A percentile compares a stretch with the other conserved stretches of the same genome.
Conservation (phyloP, 495 filamentous ascomycete species). For the Aspergillus biplanus region DNA sequence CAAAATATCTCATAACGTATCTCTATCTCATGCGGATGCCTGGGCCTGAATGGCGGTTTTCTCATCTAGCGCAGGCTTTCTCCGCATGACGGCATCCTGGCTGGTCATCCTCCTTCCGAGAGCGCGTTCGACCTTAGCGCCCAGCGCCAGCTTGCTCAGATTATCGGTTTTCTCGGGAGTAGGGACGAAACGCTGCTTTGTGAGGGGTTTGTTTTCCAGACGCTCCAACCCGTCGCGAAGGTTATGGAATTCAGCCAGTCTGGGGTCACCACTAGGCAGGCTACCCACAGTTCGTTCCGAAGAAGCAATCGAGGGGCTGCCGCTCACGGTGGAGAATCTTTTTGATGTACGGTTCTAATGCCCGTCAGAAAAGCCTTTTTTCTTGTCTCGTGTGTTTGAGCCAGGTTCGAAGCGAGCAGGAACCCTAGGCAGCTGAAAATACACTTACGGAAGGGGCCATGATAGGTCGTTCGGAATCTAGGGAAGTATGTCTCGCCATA, state of each 20-base stretch:
- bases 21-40: constrained; percentile 16
- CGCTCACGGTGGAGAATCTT: constrained; percentile 81
- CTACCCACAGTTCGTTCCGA: constrained; percentile 64
- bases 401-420: background rate
- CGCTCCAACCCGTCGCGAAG: constrained; percentile 84
- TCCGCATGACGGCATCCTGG: constrained; percentile 88
- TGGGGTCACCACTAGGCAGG: constrained; percentile 59
- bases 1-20: constrained; percentile 21
- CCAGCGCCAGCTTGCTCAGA: constrained; percentile 85
- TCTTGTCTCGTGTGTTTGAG: background rate
- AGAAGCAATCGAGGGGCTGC: constrained; percentile 70
- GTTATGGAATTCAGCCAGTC: constrained; percentile 72
- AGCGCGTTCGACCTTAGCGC: constrained; percentile 92
- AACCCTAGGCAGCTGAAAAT: constrained; percentile 15
- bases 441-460: constrained; percentile 73
- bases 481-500: constrained; percentile 65
- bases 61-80: constrained; percentile 53
- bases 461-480: constrained; percentile 76
- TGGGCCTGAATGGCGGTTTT: constrained; percentile 44
- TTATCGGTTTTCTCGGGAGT: constrained; percentile 81
- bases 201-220: constrained; percentile 86
- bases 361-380: constrained; percentile 23
- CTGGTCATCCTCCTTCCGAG: constrained; percentile 84
- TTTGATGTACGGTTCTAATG: constrained; percentile 67
- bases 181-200: constrained; percentile 82